Evolutionary conservation across 2,329 filamentous ascomycete genomes (phyloP).

Genomic region (Alternaria brassicae): DNA sequence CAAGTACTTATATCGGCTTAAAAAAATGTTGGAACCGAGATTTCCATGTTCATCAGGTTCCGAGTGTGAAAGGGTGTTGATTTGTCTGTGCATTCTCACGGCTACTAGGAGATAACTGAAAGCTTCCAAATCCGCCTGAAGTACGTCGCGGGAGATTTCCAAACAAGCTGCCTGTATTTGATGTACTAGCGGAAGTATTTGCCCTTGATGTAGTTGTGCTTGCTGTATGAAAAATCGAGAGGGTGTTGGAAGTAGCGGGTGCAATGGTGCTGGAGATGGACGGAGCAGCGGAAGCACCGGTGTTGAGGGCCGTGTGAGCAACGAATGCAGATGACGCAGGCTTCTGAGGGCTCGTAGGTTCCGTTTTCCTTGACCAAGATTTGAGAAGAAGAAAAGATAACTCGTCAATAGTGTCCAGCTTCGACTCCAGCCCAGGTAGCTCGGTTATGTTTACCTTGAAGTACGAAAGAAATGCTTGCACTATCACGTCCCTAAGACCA

Average conservation of each 20-base stretch:
- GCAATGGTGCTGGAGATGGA: neutral
- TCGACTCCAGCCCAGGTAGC: constrained; percentile 15
- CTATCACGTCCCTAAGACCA: constrained; percentile 41
- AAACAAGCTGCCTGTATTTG: neutral
- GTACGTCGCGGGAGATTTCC: neutral
- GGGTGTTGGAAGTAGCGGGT: neutral
- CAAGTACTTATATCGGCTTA: neutral
- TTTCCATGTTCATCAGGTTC: neutral
- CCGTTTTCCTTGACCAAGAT: constrained; percentile 16
- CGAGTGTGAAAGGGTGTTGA: neutral
- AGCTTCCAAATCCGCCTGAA: neutral
- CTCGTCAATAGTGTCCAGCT: constrained; percentile 20
- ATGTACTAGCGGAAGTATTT: neutral
- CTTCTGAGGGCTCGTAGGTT: neutral
- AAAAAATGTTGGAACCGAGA: neutral
- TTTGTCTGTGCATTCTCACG: neutral
- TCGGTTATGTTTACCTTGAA: constrained; percentile 15
- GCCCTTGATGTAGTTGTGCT: neutral
- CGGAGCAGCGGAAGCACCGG: neutral
- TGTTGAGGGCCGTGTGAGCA: neutral
- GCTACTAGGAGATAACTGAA: neutral
- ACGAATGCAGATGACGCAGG: neutral
- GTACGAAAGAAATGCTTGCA: constrained; percentile 31
- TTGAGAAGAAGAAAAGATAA: constrained; percentile 24
- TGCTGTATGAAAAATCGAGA: neutral